These are phyloP conservation scores for Macadamia tetraphylla DNA, from an alignment of 164 flowering plant genomes.

Conservation along the genomic window DNA sequence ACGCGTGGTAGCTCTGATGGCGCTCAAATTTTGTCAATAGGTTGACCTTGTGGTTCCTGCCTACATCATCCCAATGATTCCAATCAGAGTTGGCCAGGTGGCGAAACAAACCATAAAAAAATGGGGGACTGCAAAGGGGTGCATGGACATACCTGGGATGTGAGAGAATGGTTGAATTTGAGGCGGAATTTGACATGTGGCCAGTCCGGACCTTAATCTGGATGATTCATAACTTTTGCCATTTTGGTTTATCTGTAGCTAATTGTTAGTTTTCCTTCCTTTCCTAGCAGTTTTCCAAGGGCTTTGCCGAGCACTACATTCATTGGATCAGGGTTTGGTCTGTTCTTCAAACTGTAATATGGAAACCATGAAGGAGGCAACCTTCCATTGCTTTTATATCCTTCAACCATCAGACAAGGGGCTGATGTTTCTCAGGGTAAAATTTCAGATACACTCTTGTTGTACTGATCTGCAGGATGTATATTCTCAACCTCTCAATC, in stretches of 20 bases:
- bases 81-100: no score
- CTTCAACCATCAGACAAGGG: conserved; percentile 81
- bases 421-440: conserved; percentile 84
- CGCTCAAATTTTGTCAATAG: no score
- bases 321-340: conserved; percentile 72
- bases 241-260: background rate
- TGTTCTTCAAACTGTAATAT: conserved; percentile 65
- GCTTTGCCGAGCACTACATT: conserved; percentile 49
- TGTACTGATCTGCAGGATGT: background rate
- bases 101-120: no score
- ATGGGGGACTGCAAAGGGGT: no score
- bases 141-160: no score
- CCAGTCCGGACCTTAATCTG: background rate
- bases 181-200: no score
- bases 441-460: background rate
- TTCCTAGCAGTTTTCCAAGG: conserved; percentile 56
- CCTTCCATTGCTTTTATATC: conserved; percentile 60
- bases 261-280: background rate
- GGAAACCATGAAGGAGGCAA: conserved; percentile 48
- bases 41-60: no score
- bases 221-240: background rate
- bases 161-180: no score
- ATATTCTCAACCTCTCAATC: background rate
- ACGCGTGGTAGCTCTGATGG: no score
- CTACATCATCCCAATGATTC: no score